A percentile compares a stretch with the other conserved stretches of the same genome.
Evolutionary conservation across 192 early-diverging fungal genomes (phyloP).

Genomic region (Coemansia sp.): DNA sequence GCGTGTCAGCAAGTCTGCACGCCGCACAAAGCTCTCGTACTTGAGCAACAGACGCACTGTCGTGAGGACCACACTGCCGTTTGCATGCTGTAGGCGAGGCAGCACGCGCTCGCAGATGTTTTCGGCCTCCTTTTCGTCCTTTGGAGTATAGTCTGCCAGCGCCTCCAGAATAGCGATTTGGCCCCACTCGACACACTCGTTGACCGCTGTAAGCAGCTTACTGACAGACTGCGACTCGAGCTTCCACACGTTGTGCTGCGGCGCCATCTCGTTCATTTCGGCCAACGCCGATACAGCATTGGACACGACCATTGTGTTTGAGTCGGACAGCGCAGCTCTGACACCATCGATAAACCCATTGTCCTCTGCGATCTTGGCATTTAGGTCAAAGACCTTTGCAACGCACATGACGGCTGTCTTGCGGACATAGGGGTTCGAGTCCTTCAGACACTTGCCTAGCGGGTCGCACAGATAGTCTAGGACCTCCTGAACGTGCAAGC

Average conservation of each 20-base stretch:
- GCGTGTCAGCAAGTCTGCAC: conserved; percentile 69
- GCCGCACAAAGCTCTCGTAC: conserved; percentile 59
- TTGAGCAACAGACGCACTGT: conserved; percentile 71
- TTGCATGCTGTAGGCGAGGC: conserved; percentile 93
- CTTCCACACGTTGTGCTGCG: conserved; percentile 68
- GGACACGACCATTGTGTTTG: conserved; percentile 96
- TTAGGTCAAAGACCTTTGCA: conserved; percentile 92
- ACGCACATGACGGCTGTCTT: conserved; percentile 97
- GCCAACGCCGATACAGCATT: conserved; percentile 91
- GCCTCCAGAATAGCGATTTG: conserved; percentile 93
- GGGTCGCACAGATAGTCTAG: conserved; percentile 83
- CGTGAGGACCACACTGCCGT: conserved; percentile 91
- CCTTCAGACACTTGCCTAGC: conserved; percentile 74
- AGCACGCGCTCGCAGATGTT: conserved; percentile 88
- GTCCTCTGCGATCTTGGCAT: conserved; percentile 81
- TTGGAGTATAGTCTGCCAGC: conserved; percentile 73
- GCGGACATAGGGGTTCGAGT: conserved; percentile 94
- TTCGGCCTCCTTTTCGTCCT: conserved; percentile 79
- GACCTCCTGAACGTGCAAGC: conserved; percentile 91
- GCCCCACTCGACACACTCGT: conserved; percentile 99
- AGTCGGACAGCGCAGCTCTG: conserved; percentile 88
- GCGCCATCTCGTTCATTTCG: conserved; percentile 83
- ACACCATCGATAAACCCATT: conserved; percentile 87
- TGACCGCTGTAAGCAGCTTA: conserved; percentile 89
- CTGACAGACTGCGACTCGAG: conserved; percentile 70